Conservation (phyloP, 129 eudicot species). For the Helianthus tuberosus region DNA sequence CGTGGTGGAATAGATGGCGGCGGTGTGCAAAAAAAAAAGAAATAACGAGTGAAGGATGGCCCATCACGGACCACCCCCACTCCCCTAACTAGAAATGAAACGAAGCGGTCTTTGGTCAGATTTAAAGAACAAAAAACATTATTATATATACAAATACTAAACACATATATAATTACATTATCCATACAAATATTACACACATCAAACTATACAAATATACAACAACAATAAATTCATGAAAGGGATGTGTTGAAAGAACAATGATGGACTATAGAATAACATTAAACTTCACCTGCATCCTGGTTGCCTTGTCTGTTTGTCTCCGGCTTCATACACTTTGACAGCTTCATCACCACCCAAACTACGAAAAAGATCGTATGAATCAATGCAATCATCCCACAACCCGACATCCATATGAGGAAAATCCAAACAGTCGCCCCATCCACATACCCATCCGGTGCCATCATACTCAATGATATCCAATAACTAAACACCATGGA, state of each 20-base stretch:
- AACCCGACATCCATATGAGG: slow-evolving; percentile 28
- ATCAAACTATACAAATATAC: not conserved
- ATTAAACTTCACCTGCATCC: slow-evolving; percentile 3
- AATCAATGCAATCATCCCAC: slow-evolving; percentile 33
- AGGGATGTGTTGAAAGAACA: not conserved
- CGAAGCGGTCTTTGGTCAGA: too few species aligned
- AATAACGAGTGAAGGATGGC: too few species aligned
- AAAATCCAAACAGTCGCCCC: slow-evolving; percentile 17
- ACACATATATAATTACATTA: not conserved
- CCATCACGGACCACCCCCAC: too few species aligned
- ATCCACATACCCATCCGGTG: slow-evolving; percentile 30
- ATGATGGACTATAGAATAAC: not conserved
- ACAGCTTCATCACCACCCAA: slow-evolving; percentile 28
- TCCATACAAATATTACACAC: not conserved
- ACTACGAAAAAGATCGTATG: slow-evolving; percentile 31
- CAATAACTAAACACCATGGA: slow-evolving; percentile 25
- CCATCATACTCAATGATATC: slow-evolving; percentile 20
- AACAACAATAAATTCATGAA: not conserved
- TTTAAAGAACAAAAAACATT: not conserved
- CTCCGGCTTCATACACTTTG: slow-evolving; percentile 16
- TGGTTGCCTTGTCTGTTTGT: not conserved
- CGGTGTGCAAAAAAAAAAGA: too few species aligned
- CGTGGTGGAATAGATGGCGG: too few species aligned
- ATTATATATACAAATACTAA: not conserved
- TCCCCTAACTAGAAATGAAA: too few species aligned